phyloP scores from a whole-genome alignment of 495 filamentous ascomycete genomes.

The Hypomontagnella monticulosa region DNA sequence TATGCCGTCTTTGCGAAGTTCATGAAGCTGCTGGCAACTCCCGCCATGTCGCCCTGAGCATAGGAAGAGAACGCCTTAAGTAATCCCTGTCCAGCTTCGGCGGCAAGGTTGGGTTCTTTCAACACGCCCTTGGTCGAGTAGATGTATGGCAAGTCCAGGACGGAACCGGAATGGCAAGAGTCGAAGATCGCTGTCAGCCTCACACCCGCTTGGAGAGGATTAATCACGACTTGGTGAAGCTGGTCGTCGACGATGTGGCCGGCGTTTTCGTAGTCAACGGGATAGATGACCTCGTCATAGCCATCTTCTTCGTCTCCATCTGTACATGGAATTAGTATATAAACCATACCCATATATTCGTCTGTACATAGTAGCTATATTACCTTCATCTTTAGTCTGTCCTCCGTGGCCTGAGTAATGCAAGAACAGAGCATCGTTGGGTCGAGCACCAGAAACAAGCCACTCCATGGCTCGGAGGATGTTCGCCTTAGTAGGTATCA shows the following conservation, averaged over 20 bases:
- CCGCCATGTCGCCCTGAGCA: constrained; percentile 80
- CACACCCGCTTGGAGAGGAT: constrained; percentile 82
- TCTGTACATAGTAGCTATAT: neutral
- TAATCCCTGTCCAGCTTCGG: constrained; percentile 92
- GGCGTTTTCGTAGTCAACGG: constrained; percentile 85
- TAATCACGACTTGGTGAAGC: constrained; percentile 90
- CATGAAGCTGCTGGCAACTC: constrained; percentile 77
- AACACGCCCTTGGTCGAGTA: constrained; percentile 95
- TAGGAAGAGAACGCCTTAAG: constrained; percentile 86
- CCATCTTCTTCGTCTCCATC: constrained; percentile 89
- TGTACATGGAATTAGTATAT: constrained; percentile 1
- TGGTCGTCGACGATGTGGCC: constrained; percentile 98
- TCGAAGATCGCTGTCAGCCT: constrained; percentile 97
- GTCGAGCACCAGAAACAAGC: constrained; percentile 56
- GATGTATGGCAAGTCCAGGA: constrained; percentile 94
- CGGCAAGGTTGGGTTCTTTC: constrained; percentile 97
- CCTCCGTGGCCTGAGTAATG: constrained; percentile 70
- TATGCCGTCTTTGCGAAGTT: constrained; percentile 88
- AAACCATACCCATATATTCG: neutral
- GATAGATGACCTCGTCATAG: constrained; percentile 96
- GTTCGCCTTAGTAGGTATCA: constrained; percentile 59
- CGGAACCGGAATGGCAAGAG: constrained; percentile 95
- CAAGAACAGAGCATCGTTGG: constrained; percentile 61
- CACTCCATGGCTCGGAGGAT: constrained; percentile 61
- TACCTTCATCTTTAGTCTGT: constrained; percentile 52